Conservation (phyloP, 495 filamentous ascomycete genomes). For the Penicillium paradoxum region DNA sequence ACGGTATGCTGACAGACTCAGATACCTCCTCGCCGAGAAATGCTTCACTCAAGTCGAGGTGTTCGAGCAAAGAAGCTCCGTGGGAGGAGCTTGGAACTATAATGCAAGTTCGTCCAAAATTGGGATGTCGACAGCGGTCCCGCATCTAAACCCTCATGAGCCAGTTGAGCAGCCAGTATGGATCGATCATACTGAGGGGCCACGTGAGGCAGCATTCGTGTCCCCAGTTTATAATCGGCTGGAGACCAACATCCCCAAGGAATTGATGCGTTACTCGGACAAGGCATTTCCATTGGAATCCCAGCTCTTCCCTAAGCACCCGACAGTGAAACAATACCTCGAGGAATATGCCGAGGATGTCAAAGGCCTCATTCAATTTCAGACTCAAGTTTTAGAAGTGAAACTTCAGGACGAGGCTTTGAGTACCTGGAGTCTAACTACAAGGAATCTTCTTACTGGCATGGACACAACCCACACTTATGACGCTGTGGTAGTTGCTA, state of each 20-base stretch:
- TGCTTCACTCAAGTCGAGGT: constrained; percentile 66
- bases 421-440: constrained; percentile 51
- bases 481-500: constrained; percentile 82
- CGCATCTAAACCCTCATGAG: constrained; percentile 41
- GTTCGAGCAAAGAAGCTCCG: constrained; percentile 70
- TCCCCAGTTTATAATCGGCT: constrained; percentile 76
- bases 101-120: constrained; percentile 27
- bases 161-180: constrained; percentile 41
- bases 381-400: constrained; percentile 55
- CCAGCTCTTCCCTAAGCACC: constrained; percentile 69
- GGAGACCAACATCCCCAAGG: constrained; percentile 82
- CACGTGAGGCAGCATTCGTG: constrained; percentile 43
- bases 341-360: constrained; percentile 66
- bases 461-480: constrained; percentile 33
- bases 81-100: constrained; percentile 83
- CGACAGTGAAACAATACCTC: constrained; percentile 67
- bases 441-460: constrained; percentile 42
- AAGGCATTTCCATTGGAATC: constrained; percentile 54
- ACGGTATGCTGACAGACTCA: constrained; percentile 25
- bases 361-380: constrained; percentile 48
- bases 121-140: constrained; percentile 26
- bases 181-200: constrained; percentile 21
- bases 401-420: constrained; percentile 16
- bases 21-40: constrained; percentile 69
- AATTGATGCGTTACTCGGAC: constrained; percentile 77